Evolutionary conservation across 768 basidiomycete species (phyloP).

Genomic region (Mycena epipterygia): DNA sequence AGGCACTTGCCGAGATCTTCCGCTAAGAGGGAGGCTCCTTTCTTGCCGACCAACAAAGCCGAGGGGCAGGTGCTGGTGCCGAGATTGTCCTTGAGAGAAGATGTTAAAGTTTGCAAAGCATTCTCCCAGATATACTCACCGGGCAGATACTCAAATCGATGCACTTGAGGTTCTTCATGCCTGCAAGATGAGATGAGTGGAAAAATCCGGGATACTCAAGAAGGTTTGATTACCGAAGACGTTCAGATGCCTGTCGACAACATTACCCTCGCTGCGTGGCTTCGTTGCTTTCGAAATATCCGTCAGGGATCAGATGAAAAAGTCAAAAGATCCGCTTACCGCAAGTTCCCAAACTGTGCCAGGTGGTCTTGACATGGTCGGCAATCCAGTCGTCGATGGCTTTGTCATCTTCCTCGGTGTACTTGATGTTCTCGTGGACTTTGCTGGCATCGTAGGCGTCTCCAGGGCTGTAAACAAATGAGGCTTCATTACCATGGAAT

Average conservation of each 20-base stretch:
- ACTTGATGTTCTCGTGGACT: slow-evolving; percentile 75
- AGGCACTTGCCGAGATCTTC: slow-evolving; percentile 70
- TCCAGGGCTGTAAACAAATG: slow-evolving; percentile 53
- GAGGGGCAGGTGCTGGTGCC: slow-evolving; percentile 83
- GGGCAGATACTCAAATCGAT: slow-evolving; percentile 82
- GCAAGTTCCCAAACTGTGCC: slow-evolving; percentile 76
- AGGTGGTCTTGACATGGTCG: slow-evolving; percentile 83
- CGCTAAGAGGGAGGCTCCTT: slow-evolving; percentile 71
- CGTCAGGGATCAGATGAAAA: background rate
- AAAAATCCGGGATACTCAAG: background rate
- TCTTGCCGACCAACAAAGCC: slow-evolving; percentile 78
- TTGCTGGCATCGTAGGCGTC: slow-evolving; percentile 67
- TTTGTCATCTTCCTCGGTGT: slow-evolving; percentile 76
- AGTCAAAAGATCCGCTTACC: slow-evolving; percentile 45
- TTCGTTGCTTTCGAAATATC: slow-evolving; percentile 66
- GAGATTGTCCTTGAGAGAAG: slow-evolving; percentile 79
- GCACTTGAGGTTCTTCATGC: slow-evolving; percentile 76
- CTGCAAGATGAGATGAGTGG: slow-evolving; percentile 18
- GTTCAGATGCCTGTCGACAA: slow-evolving; percentile 73
- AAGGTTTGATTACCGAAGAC: slow-evolving; percentile 58
- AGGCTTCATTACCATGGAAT: background rate
- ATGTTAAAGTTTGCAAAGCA: background rate
- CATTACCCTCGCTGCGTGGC: slow-evolving; percentile 73
- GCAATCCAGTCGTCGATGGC: slow-evolving; percentile 74
- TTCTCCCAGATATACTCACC: slow-evolving; percentile 50